Percentiles rank a stretch among this genome's conserved stretches.
Evolutionary conservation across 78 protist species (phyloP).

Genomic region (Monocercomonoides exilis): DNA sequence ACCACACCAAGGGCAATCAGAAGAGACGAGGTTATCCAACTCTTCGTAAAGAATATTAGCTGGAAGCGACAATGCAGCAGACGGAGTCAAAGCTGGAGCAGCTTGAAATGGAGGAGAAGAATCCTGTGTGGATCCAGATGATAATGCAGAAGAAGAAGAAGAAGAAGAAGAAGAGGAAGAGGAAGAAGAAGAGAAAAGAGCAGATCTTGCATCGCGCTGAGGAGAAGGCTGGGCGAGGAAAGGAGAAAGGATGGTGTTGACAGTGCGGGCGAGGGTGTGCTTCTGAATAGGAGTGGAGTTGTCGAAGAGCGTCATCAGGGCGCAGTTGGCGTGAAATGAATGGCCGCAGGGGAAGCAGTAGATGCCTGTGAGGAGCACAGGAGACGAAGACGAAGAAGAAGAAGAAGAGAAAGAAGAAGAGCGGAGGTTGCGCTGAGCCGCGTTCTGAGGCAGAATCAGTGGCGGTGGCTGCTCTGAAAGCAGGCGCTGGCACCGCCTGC

Average conservation of each 20-base stretch:
- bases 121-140: not conserved
- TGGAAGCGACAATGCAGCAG: not conserved
- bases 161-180: too few relatives aligned
- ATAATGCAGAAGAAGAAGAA: too few relatives aligned
- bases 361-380: not conserved
- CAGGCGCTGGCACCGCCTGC: not conserved
- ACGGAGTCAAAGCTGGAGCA: not conserved
- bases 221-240: not conserved
- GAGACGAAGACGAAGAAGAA: not conserved
- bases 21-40: not conserved
- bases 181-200: too few relatives aligned
- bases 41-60: not conserved
- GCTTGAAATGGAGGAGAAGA: not conserved
- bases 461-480: not conserved
- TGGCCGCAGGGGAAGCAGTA: not conserved
- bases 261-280: not conserved
- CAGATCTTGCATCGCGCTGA: too few relatives aligned
- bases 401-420: too few relatives aligned
- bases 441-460: not conserved
- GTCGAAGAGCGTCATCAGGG: not conserved
- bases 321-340: not conserved
- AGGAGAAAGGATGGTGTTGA: not conserved
- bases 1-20: not conserved
- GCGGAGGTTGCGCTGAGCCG: too few relatives aligned
- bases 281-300: not conserved